Evolutionary conservation across 305 asterid genomes (phyloP).

Genomic region (Stenogyne calaminthoides): DNA sequence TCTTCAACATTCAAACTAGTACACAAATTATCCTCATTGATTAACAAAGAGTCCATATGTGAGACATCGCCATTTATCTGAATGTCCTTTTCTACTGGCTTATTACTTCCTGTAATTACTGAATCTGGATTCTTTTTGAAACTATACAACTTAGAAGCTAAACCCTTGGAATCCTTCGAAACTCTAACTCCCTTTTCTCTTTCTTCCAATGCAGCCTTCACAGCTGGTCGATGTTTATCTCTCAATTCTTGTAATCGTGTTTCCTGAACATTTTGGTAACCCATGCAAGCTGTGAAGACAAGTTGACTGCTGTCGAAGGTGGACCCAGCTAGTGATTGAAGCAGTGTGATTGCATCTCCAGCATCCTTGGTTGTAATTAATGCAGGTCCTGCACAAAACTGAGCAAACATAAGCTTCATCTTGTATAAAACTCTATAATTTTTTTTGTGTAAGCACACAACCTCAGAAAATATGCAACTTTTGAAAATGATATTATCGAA

Average conservation of each 20-base stretch:
- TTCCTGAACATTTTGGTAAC: slow-evolving; percentile 78
- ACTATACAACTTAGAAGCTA: slow-evolving; percentile 72
- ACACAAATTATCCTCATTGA: slow-evolving; percentile 40
- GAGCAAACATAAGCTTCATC: slow-evolving; percentile 39
- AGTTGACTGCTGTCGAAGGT: slow-evolving; percentile 97
- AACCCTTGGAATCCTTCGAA: slow-evolving; percentile 67
- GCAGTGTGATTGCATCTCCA: slow-evolving; percentile 90
- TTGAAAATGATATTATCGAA: slow-evolving; percentile 3
- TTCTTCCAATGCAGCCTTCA: slow-evolving; percentile 74
- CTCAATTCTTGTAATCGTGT: slow-evolving; percentile 66
- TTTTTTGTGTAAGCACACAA: not conserved
- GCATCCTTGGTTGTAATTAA: slow-evolving; percentile 92
- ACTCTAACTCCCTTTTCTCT: slow-evolving; percentile 66
- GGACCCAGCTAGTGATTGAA: slow-evolving; percentile 90
- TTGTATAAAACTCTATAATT: slow-evolving; percentile 1
- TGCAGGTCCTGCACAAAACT: slow-evolving; percentile 83
- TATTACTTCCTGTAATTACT: slow-evolving; percentile 39
- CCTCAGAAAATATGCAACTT: not conserved
- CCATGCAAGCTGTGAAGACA: slow-evolving; percentile 97
- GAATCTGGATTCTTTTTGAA: slow-evolving; percentile 65
- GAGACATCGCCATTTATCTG: slow-evolving; percentile 53
- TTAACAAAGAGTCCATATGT: slow-evolving; percentile 42
- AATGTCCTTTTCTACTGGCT: slow-evolving; percentile 39
- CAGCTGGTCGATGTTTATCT: slow-evolving; percentile 81
- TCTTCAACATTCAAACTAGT: slow-evolving; percentile 42